Evolutionary conservation across 257 asterid genomes (phyloP).

Genomic region (Paulownia fortunei): DNA sequence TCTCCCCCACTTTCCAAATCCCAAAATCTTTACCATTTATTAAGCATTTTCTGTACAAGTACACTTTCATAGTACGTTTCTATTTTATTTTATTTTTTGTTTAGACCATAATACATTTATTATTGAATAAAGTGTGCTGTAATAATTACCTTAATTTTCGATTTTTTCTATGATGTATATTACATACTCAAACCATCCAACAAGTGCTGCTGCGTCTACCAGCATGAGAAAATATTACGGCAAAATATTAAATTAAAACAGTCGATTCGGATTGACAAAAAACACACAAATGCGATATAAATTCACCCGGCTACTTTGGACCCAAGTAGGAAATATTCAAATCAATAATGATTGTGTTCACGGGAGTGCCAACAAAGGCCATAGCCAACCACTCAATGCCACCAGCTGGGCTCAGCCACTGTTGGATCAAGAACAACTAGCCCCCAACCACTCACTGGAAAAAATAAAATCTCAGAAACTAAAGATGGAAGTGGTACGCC

Average conservation of each 20-base stretch:
- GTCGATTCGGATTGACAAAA: too few species aligned
- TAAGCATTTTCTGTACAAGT: constrained; percentile 8
- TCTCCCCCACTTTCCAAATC: constrained; percentile 31
- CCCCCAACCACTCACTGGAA: neutral
- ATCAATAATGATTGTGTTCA: constrained; percentile 7
- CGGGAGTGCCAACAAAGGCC: neutral
- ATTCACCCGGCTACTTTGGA: neutral
- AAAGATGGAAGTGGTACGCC: constrained; percentile 28
- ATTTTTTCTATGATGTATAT: neutral
- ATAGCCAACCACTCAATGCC: constrained; percentile 3
- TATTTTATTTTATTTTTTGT: neutral
- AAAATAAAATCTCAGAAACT: neutral
- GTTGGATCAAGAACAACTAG: neutral
- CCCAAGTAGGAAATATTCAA: neutral
- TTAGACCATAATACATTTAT: too few species aligned
- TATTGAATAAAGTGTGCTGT: neutral
- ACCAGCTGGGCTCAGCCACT: constrained; percentile 6
- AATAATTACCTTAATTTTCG: neutral
- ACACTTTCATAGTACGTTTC: constrained; percentile 17
- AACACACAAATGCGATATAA: too few species aligned
- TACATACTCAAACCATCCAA: neutral
- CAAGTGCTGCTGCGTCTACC: too few species aligned
- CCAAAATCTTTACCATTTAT: constrained; percentile 23
- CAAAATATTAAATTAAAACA: too few species aligned
- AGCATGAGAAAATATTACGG: too few species aligned